A percentile compares a stretch with the other conserved stretches of the same genome.
Evolutionary conservation across 306 rosid species (phyloP).

Genomic region (Sphenostylis stenocarpa): DNA sequence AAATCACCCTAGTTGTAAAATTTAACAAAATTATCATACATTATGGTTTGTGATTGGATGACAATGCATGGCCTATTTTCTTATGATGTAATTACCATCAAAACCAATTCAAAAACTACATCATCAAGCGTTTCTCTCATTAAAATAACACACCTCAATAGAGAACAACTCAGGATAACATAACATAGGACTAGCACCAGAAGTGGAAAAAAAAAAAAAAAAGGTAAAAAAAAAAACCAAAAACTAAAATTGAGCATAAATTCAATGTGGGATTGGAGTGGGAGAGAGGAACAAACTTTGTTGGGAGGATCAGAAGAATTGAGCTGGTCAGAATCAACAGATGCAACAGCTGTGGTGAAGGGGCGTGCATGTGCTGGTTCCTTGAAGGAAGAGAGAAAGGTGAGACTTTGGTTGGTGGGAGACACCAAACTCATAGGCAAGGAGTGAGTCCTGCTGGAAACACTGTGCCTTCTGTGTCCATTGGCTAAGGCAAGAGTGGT

Average conservation of each 20-base stretch:
- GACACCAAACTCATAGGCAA: slow-evolving; percentile 31
- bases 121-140: slow-evolving; percentile 6
- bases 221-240: neutral
- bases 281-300: slow-evolving; percentile 47
- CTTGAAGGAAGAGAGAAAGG: slow-evolving; percentile 45
- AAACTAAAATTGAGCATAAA: neutral
- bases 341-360: slow-evolving; percentile 60
- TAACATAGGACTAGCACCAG: neutral
- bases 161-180: neutral
- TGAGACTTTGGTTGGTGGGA: slow-evolving; percentile 31
- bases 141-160: neutral
- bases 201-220: neutral
- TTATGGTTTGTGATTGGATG: too few relatives aligned
- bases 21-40: neutral
- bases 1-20: neutral
- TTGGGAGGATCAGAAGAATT: slow-evolving; percentile 56
- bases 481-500: slow-evolving; percentile 7
- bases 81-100: neutral
- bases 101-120: slow-evolving; percentile 6
- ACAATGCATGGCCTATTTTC: neutral
- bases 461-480: slow-evolving; percentile 26
- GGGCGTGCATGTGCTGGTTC: slow-evolving; percentile 33
- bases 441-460: slow-evolving; percentile 22
- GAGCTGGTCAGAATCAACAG: slow-evolving; percentile 73
- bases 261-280: neutral